phyloP scores from a whole-genome alignment of 1,284 basidiomycete genomes.

The Trichosporon faecale region DNA sequence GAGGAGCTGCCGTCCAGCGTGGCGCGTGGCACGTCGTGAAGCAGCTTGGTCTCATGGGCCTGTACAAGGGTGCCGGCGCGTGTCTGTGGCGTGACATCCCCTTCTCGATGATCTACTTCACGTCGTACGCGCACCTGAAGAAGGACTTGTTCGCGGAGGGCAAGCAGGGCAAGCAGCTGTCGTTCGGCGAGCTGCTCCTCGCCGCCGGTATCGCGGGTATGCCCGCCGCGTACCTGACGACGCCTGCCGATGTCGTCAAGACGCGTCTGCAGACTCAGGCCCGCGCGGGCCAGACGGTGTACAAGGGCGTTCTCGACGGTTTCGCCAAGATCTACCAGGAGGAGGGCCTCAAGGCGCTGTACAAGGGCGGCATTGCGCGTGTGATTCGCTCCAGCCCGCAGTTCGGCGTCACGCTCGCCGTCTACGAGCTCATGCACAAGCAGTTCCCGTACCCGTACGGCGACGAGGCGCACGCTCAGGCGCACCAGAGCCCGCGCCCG shows the following conservation, averaged over 20 bases:
- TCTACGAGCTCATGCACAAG: slow-evolving; percentile 77
- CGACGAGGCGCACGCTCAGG: slow-evolving; percentile 54
- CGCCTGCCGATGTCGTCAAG: slow-evolving; percentile 81
- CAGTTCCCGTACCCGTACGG: slow-evolving; percentile 72
- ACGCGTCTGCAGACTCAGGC: slow-evolving; percentile 98
- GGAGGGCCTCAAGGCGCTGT: slow-evolving; percentile 64
- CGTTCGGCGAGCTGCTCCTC: slow-evolving; percentile 83
- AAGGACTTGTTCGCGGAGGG: slow-evolving; percentile 93
- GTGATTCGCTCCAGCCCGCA: slow-evolving; percentile 54
- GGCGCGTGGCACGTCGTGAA: slow-evolving; percentile 91
- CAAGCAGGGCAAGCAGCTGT: slow-evolving; percentile 87
- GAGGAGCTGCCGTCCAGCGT: slow-evolving; percentile 70
- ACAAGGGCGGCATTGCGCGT: slow-evolving; percentile 89
- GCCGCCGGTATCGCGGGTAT: slow-evolving; percentile 65
- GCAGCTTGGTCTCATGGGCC: slow-evolving; percentile 83
- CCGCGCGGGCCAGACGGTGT: slow-evolving; percentile 83
- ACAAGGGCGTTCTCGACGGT: slow-evolving; percentile 87
- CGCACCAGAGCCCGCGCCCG: slow-evolving; percentile 63
- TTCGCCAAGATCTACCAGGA: slow-evolving; percentile 79
- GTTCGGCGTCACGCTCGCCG: slow-evolving; percentile 89
- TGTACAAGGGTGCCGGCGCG: slow-evolving; percentile 65
- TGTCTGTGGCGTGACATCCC: slow-evolving; percentile 69
- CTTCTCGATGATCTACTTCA: slow-evolving; percentile 62
- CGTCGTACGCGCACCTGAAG: slow-evolving; percentile 54
- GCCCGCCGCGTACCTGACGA: slow-evolving; percentile 57